phyloP scores from a whole-genome alignment of 805 yeast genomes.

The Kazachstania africana region DNA sequence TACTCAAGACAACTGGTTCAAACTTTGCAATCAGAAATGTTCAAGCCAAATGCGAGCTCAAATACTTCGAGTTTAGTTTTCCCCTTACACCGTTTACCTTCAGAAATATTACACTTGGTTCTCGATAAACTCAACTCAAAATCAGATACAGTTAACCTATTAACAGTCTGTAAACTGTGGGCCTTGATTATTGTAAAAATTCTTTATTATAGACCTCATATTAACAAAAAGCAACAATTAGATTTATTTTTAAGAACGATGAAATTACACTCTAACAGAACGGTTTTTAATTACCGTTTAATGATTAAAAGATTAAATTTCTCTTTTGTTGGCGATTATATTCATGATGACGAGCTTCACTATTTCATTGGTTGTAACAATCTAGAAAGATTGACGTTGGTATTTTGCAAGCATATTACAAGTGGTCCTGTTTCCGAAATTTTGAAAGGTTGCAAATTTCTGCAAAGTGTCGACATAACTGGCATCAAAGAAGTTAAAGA shows the following conservation, averaged over 20 bases:
- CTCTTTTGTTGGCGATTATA: conserved; percentile 55
- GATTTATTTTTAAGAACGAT: conserved; percentile 30
- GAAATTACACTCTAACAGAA: conserved; percentile 21
- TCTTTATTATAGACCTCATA: conserved; percentile 79
- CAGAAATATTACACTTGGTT: conserved; percentile 50
- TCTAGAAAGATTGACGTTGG: conserved; percentile 76
- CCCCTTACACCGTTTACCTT: conserved; percentile 31
- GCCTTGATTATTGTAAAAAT: conserved; percentile 65
- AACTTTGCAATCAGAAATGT: not conserved
- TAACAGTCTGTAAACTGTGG: conserved; percentile 74
- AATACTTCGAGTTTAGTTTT: conserved; percentile 8
- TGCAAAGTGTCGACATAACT: conserved; percentile 81
- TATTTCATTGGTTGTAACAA: conserved; percentile 58
- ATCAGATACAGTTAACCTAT: conserved; percentile 44
- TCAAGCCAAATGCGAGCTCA: not conserved
- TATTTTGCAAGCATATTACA: conserved; percentile 60
- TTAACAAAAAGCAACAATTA: conserved; percentile 43
- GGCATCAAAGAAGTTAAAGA: conserved; percentile 65
- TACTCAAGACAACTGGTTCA: conserved; percentile 6
- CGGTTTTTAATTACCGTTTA: conserved; percentile 55
- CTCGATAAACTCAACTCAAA: conserved; percentile 53
- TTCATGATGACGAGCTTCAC: conserved; percentile 51
- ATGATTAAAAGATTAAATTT: conserved; percentile 73
- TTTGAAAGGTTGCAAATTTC: conserved; percentile 48
- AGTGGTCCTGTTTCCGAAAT: conserved; percentile 51